phyloP scores from a whole-genome alignment of 345 rosid species.

The Brassica incana region DNA sequence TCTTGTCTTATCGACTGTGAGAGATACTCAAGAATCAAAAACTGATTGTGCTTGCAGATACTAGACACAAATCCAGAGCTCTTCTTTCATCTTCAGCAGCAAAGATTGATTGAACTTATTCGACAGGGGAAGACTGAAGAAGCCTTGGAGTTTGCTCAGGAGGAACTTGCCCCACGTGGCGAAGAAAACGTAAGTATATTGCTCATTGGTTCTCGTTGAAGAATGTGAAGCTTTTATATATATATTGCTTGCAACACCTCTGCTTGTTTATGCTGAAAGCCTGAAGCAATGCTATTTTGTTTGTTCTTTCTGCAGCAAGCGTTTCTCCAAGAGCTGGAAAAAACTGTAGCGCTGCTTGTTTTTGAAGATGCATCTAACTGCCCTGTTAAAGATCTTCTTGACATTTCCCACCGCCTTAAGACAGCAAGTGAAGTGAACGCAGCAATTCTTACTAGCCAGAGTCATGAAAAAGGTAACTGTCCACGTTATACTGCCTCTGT shows the following conservation, averaged over 20 bases:
- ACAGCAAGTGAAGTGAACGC: constrained; percentile 98
- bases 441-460: constrained; percentile 97
- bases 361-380: constrained; percentile 88
- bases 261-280: neutral
- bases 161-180: constrained; percentile 97
- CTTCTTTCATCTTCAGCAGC: constrained; percentile 99
- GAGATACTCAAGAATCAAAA: neutral
- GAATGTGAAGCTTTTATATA: neutral
- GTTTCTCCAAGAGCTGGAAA: constrained; percentile 93
- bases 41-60: constrained; percentile 50
- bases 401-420: constrained; percentile 89
- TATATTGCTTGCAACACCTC: constrained; percentile 24
- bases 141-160: constrained; percentile 98
- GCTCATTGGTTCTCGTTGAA: neutral
- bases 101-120: constrained; percentile 91
- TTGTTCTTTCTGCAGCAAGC: constrained; percentile 51
- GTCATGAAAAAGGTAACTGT: constrained; percentile 88
- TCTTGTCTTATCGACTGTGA: neutral
- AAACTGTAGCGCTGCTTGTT: constrained; percentile 84
- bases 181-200: constrained; percentile 72
- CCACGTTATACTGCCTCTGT: neutral
- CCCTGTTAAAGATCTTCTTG: constrained; percentile 87
- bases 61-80: constrained; percentile 92
- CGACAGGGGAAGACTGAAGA: constrained; percentile 88
- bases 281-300: constrained; percentile 24